Evolutionary conservation across 768 basidiomycete genomes (phyloP).

Genomic region (Aureoboletus auriporus): DNA sequence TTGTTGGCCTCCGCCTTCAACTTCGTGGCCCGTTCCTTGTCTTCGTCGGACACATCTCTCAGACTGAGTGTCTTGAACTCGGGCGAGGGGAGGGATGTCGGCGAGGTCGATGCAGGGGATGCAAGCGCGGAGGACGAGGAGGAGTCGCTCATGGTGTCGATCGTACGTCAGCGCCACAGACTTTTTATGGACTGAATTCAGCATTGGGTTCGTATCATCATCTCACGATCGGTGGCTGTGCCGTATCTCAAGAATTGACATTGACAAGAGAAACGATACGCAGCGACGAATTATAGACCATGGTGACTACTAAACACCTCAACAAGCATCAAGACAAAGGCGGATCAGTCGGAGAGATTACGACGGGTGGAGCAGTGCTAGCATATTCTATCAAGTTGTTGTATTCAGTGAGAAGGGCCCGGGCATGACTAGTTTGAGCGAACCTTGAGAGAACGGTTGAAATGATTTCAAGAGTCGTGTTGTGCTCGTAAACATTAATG

Average conservation of each 20-base stretch:
- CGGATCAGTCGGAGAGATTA: background rate
- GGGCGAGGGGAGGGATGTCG: slow-evolving; percentile 58
- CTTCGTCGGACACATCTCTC: slow-evolving; percentile 63
- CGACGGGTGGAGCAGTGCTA: background rate
- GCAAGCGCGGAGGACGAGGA: slow-evolving; percentile 30
- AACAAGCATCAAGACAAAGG: background rate
- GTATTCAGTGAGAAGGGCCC: no score
- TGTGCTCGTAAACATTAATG: slow-evolving; percentile 40
- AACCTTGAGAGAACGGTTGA: slow-evolving; percentile 45
- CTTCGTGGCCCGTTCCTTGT: slow-evolving; percentile 60
- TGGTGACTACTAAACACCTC: background rate
- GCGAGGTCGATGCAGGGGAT: slow-evolving; percentile 49
- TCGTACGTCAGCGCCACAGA: slow-evolving; percentile 1
- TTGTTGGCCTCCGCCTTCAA: slow-evolving; percentile 88
- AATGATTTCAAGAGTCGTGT: slow-evolving; percentile 53
- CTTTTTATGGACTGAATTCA: background rate
- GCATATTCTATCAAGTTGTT: background rate
- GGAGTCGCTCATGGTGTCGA: slow-evolving; percentile 18
- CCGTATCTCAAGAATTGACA: background rate
- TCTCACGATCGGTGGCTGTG: slow-evolving; percentile 32
- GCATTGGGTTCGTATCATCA: slow-evolving; percentile 1
- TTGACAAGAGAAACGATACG: background rate
- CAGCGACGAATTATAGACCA: background rate
- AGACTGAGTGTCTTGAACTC: slow-evolving; percentile 49
- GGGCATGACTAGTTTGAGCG: slow-evolving; percentile 20